Percentiles rank a stretch among this genome's conserved stretches.
These are phyloP conservation scores for Quercus wislizeni DNA, from an alignment of 306 rosid genomes.

Conservation along the genomic window DNA sequence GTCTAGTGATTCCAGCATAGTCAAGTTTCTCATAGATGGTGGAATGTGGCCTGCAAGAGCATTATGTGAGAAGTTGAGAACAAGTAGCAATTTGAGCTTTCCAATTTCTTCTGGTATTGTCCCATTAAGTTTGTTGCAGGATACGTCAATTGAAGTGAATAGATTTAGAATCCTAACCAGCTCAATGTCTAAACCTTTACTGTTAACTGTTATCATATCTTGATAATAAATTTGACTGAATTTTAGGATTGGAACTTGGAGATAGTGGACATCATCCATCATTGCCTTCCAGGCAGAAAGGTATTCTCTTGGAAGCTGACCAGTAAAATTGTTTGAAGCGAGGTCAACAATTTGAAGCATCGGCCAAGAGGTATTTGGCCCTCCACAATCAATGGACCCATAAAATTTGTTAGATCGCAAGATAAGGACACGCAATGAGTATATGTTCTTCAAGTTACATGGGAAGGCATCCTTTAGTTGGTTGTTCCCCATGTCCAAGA, in stretches of 20 bases:
- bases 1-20: slow-evolving; percentile 18
- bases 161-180: slow-evolving; percentile 25
- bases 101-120: too few relatives aligned
- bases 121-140: not conserved
- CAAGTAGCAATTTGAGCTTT: too few relatives aligned
- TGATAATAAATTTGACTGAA: slow-evolving; percentile 2
- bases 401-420: slow-evolving; percentile 29
- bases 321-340: slow-evolving; percentile 28
- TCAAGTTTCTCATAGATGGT: slow-evolving; percentile 2
- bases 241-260: not conserved
- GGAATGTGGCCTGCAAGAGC: slow-evolving; percentile 11
- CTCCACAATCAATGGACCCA: slow-evolving; percentile 15
- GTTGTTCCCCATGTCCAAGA: slow-evolving; percentile 36
- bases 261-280: slow-evolving; percentile 7
- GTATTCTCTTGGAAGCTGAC: slow-evolving; percentile 10
- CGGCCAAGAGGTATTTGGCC: not conserved
- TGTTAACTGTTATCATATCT: slow-evolving; percentile 31
- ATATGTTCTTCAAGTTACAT: slow-evolving; percentile 12
- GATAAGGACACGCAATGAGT: slow-evolving; percentile 30
- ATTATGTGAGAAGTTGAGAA: too few relatives aligned
- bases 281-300: slow-evolving; percentile 20
- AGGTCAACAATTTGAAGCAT: slow-evolving; percentile 43
- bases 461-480: not conserved
- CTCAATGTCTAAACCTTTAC: slow-evolving; percentile 31
- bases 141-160: slow-evolving; percentile 17